phyloP scores from a whole-genome alignment of 306 rosid genomes.

The Inga leiocalycina region DNA sequence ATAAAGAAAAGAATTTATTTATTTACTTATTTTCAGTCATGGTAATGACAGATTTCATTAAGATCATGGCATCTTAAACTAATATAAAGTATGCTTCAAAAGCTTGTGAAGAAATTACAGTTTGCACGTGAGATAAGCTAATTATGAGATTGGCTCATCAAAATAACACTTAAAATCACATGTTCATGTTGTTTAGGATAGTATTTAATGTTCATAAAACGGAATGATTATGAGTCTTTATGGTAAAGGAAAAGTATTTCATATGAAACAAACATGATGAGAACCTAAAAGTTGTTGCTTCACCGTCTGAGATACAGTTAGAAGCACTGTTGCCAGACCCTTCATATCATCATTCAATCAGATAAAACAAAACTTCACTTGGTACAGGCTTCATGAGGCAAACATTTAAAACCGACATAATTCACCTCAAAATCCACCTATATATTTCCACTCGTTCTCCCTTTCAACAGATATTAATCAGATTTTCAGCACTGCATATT shows the following conservation, averaged over 20 bases:
- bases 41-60: not conserved
- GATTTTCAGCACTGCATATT: conserved; percentile 12
- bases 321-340: not conserved
- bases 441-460: not conserved
- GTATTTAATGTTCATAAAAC: conserved; percentile 11
- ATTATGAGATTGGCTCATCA: not conserved
- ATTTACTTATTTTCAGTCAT: not conserved
- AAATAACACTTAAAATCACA: conserved; percentile 1
- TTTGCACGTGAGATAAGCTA: not conserved
- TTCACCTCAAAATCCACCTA: not conserved
- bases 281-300: conserved; percentile 5
- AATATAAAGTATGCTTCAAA: conserved; percentile 11
- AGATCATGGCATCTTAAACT: conserved; percentile 7
- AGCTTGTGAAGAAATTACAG: not conserved
- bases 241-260: not conserved
- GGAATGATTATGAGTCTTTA: not conserved
- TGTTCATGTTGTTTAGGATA: conserved; percentile 2
- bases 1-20: not conserved
- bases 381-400: not conserved
- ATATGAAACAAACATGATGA: not conserved
- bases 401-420: not conserved
- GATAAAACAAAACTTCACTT: not conserved
- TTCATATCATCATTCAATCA: conserved; percentile 9
- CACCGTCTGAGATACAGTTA: conserved; percentile 8
- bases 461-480: not conserved